A percentile compares a stretch with the other conserved stretches of the same genome.
phyloP scores from a whole-genome alignment of 805 yeast species.

The Pichia heedii region DNA sequence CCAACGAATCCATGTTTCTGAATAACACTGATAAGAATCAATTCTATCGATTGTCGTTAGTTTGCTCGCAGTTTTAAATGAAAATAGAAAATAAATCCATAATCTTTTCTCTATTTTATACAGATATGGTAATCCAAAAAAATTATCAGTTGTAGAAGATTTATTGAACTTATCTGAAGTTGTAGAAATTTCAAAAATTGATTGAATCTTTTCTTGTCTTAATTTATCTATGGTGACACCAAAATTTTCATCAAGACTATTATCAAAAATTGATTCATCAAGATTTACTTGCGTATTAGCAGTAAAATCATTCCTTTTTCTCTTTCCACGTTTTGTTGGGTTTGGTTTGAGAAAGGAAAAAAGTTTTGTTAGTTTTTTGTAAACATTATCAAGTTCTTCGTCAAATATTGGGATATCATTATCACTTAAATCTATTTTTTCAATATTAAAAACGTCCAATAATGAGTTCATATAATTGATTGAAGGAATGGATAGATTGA shows the following conservation, averaged over 20 bases:
- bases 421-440: background rate
- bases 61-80: conserved; percentile 4
- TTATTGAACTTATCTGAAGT: conserved; percentile 3
- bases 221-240: background rate
- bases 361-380: background rate
- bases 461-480: conserved; percentile 2
- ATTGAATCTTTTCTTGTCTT: conserved; percentile 1
- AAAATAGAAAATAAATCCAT: conserved; percentile 5
- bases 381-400: conserved; percentile 2
- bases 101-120: conserved; percentile 1
- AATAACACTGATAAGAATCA: conserved; percentile 4
- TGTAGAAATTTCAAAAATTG: conserved; percentile 5
- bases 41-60: conserved; percentile 1
- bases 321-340: background rate
- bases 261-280: background rate
- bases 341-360: conserved; percentile 3
- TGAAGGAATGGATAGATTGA: conserved; percentile 1
- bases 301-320: background rate
- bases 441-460: background rate
- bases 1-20: conserved; percentile 8
- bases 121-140: conserved; percentile 5
- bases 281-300: background rate
- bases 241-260: background rate
- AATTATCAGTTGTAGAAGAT: background rate
- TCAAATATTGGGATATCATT: background rate